Percentiles rank a stretch among this genome's conserved stretches.
These are phyloP conservation scores for Sporothrix variecibatus DNA, from an alignment of 2,329 filamentous ascomycete genomes.

Conservation along the genomic window DNA sequence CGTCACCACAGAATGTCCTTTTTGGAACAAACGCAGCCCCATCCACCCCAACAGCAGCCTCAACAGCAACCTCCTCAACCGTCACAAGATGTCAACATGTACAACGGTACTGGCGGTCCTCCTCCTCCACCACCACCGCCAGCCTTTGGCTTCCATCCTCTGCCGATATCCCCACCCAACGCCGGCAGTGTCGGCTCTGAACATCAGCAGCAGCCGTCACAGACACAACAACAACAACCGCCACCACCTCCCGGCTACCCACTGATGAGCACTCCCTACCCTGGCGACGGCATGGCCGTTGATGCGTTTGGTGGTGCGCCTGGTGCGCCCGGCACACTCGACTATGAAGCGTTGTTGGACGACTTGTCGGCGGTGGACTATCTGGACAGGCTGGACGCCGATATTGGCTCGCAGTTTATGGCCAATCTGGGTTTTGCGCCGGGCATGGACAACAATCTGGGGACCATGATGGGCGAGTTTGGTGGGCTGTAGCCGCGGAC, in stretches of 20 bases:
- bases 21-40: background rate
- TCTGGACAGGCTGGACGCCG: conserved; percentile 52
- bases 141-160: conserved; percentile 1
- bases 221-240: background rate
- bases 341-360: conserved; percentile 56
- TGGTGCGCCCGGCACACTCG: conserved; percentile 37
- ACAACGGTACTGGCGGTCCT: background rate
- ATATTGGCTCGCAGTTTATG: conserved; percentile 60
- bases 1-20: conserved; percentile 5
- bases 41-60: background rate
- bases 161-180: background rate
- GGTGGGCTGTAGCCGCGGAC: conserved; percentile 25
- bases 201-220: background rate
- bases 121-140: background rate
- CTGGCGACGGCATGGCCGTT: background rate
- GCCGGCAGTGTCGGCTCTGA: background rate
- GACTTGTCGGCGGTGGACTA: conserved; percentile 55
- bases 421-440: conserved; percentile 66
- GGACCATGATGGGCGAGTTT: conserved; percentile 42
- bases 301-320: background rate
- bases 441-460: conserved; percentile 40
- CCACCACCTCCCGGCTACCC: background rate
- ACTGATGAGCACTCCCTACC: background rate
- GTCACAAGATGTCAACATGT: background rate
- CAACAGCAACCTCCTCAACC: background rate